Percentiles rank a stretch among this genome's conserved stretches.
Conservation (phyloP, 1,284 basidiomycete genomes). For the Volvariella volvacea region DNA sequence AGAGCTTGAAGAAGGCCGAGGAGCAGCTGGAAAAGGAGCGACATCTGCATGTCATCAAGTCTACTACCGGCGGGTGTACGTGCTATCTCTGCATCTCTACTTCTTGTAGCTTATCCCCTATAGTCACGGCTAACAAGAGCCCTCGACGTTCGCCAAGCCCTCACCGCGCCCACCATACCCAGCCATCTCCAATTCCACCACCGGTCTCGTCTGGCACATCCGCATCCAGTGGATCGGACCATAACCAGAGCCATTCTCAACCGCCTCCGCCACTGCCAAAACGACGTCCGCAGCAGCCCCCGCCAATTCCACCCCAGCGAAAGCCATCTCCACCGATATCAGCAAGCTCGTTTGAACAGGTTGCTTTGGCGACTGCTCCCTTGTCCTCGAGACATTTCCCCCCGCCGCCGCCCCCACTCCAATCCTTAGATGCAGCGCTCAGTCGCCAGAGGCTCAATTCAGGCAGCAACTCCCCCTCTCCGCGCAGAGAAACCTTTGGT, state of each 20-base stretch:
- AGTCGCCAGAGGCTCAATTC: slow-evolving; percentile 3
- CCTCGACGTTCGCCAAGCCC: slow-evolving; percentile 7
- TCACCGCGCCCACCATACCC: slow-evolving; percentile 6
- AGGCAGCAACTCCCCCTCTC: slow-evolving; percentile 4
- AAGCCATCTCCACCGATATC: slow-evolving; percentile 31
- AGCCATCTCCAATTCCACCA: not conserved
- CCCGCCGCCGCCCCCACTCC: slow-evolving; percentile 18
- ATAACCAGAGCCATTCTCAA: slow-evolving; percentile 7
- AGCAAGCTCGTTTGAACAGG: slow-evolving; percentile 35
- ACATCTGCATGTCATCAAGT: slow-evolving; percentile 63
- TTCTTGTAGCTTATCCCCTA: slow-evolving; percentile 22
- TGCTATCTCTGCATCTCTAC: slow-evolving; percentile 20
- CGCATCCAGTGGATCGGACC: not conserved
- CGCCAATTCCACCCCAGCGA: slow-evolving; percentile 3
- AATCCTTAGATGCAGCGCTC: slow-evolving; percentile 7
- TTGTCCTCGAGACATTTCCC: slow-evolving; percentile 18
- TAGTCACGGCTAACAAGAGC: slow-evolving; percentile 13
- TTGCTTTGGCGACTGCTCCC: slow-evolving; percentile 29
- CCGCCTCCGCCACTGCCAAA: slow-evolving; percentile 22
- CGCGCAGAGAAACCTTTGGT: not conserved
- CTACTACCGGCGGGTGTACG: slow-evolving; percentile 28
- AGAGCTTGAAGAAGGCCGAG: slow-evolving; percentile 60
- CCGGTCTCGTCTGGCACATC: not conserved
- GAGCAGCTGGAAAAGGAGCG: slow-evolving; percentile 61
- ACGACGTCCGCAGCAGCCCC: slow-evolving; percentile 12